Base-by-base conservation (phyloP, 441 rosid genomes). In the Populus hybrid region DNA sequence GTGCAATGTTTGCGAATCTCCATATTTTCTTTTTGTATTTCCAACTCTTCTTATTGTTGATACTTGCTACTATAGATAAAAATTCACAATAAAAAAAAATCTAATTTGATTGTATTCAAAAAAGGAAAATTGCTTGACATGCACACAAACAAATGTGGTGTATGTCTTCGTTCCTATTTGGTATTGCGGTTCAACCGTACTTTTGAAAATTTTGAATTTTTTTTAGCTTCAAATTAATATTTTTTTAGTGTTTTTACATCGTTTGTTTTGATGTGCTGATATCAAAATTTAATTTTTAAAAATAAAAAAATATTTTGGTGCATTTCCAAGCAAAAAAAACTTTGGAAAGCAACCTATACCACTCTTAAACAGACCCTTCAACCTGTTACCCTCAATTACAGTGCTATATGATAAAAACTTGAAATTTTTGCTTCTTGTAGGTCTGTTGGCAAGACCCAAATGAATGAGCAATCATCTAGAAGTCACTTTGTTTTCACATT, bases 381-480 rank as follows among this genome's bases (percentile, higher is more conserved):
- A 40, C 10, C 68, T 56, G 9, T 4, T 69, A 18, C 10, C 38
- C 42, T 61, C 38, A 26, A 38, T 56, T 61, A 3, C 40, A 28
- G 35, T 8, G 28, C 42, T 29, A 50, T 69, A n/a, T 23, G 72
- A 59, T 63, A 14, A n/a, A 31, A 11, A 45, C 24, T 10, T 64
- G 56, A 24, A 36, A 21, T 53, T 56, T 69, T 66, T 29, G 18
- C 23, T 36, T 69, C 29, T 72, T 63, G 77, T 78, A 97, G 99
- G 89, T 95, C 99, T 14, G 94, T 95, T 50, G 98, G 99, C 31
- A 95, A 88, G 91, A 97, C 99, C 3, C 93, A 90, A 18, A 93
- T 97, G 97, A 97, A 97, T 21, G 99, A 97, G 81, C 97, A 97
- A 64, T 97, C 99, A 24, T 97, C 99, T 35, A 91, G 98, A 84